Percentiles rank a stretch among this genome's conserved stretches.
phyloP scores from a whole-genome alignment of 2,329 filamentous ascomycete genomes.

The Xylogone sp. region DNA sequence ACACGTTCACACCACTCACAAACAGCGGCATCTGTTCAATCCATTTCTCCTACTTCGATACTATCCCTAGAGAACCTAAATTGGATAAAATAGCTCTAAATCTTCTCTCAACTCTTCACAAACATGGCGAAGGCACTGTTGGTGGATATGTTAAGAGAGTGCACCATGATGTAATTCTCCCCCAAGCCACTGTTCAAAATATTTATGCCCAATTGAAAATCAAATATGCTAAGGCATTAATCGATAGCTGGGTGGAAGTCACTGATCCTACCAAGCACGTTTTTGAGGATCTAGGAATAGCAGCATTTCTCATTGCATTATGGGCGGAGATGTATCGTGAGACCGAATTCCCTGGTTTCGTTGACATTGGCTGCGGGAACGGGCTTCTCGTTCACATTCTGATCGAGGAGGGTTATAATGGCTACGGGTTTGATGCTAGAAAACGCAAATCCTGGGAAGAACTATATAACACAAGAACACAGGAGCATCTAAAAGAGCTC shows the following conservation, averaged over 20 bases:
- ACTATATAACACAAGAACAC: conserved; percentile 50
- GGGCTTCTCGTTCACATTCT: conserved; percentile 85
- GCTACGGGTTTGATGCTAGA: conserved; percentile 93
- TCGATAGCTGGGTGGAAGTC: conserved; percentile 76
- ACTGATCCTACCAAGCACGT: conserved; percentile 91
- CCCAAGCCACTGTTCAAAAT: conserved; percentile 74
- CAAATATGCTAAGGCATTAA: conserved; percentile 69
- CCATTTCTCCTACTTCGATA: conserved; percentile 53
- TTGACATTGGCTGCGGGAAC: conserved; percentile 95
- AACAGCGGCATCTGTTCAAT: conserved; percentile 51
- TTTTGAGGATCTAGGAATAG: conserved; percentile 89
- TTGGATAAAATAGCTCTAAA: conserved; percentile 65
- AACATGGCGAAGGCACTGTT: conserved; percentile 64
- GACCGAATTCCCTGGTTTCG: conserved; percentile 74
- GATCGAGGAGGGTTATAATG: conserved; percentile 72
- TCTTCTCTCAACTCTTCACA: conserved; percentile 65
- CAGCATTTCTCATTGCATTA: conserved; percentile 87
- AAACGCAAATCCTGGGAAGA: conserved; percentile 77
- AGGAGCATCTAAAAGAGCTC: conserved; percentile 50
- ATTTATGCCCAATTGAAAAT: conserved; percentile 78
- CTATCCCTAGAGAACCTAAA: conserved; percentile 34
- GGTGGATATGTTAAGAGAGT: conserved; percentile 76
- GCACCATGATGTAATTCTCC: conserved; percentile 76
- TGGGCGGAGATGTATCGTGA: conserved; percentile 77
- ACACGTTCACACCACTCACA: conserved; percentile 52